Base-by-base conservation (phyloP, 2,329 filamentous ascomycete genomes). In the Metarhizium humberi region DNA sequence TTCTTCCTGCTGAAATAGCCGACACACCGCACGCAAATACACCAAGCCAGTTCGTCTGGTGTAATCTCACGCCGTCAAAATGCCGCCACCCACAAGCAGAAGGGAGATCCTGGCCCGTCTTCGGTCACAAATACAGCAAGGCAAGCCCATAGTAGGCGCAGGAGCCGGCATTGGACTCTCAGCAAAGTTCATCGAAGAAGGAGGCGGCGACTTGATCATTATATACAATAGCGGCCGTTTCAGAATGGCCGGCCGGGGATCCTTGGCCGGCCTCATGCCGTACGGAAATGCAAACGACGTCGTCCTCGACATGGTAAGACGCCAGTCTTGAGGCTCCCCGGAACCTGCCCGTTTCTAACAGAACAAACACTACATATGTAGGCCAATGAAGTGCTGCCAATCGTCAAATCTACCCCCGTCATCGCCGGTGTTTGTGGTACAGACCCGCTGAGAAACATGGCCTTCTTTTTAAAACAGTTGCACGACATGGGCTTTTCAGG, bases 191-290 rank as follows among this genome's bases (percentile, higher is more conserved):
- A 79, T 87, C 59, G 86, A 89, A 67, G 76, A 77, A 49, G 86
- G 85, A 42, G 84, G 85, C 57, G 82, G 79, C 14, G 85, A 88
- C 62, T 71, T 89, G 46, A 87, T 89, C 63, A 82, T 88, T 58
- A 78, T 88, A 61, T 88, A 88, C 73, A 88, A 88, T 67, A 85
- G 81, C 42, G 86, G 86, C 0, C 78, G 85, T 4, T 89, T 85
- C 65, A 81, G 86, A 10, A 89, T 90, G 86, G 85, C 85, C 0
- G 86, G 86, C 0, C 74, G 82, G 46, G 86, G 86, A 0, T 87
- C 84, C 0, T 69, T 88, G 11, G 85, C 86, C 0, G 86, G 86
- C 0, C 68, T 88, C 51, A 86, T 88, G 83, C 84, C 85, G 0
- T 88, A 86, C 64, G 81, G 82, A 4, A 85, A 88, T 63, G 85